Conservation (phyloP, 2,329 filamentous ascomycete genomes). For the Apiospora aurea region DNA sequence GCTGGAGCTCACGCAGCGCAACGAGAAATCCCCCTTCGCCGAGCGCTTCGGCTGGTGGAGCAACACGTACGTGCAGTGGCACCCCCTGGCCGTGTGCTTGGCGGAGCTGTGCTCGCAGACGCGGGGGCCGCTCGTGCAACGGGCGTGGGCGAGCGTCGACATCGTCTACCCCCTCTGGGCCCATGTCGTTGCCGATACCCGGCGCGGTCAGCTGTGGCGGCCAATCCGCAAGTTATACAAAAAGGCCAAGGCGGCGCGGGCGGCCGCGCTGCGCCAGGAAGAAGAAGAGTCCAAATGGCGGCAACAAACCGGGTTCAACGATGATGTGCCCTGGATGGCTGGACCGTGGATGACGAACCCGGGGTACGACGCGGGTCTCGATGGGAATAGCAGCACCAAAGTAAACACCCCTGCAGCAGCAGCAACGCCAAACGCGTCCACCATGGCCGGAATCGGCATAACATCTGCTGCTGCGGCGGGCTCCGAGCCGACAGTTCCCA, state of each 20-base stretch:
- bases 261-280: constrained; percentile 37
- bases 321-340: constrained; percentile 23
- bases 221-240: constrained; percentile 61
- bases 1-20: constrained; percentile 49
- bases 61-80: constrained; percentile 61
- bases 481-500: background rate
- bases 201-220: constrained; percentile 59
- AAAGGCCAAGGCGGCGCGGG: constrained; percentile 53
- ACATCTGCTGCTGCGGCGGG: background rate
- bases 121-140: constrained; percentile 52
- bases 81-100: constrained; percentile 59
- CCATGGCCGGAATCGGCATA: background rate
- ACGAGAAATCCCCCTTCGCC: constrained; percentile 43
- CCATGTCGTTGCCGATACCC: constrained; percentile 56
- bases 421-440: background rate
- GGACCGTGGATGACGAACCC: constrained; percentile 22
- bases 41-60: constrained; percentile 56
- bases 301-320: constrained; percentile 25
- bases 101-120: constrained; percentile 59
- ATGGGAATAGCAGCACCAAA: background rate
- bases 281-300: constrained; percentile 8
- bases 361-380: background rate
- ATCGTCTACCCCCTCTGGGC: constrained; percentile 51
- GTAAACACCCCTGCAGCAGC: background rate
- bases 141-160: constrained; percentile 59